Percentiles rank a stretch among this genome's conserved stretches.
Evolutionary conservation across 140 eudicot genomes (phyloP).

Genomic region (Bidens hawaiensis): DNA sequence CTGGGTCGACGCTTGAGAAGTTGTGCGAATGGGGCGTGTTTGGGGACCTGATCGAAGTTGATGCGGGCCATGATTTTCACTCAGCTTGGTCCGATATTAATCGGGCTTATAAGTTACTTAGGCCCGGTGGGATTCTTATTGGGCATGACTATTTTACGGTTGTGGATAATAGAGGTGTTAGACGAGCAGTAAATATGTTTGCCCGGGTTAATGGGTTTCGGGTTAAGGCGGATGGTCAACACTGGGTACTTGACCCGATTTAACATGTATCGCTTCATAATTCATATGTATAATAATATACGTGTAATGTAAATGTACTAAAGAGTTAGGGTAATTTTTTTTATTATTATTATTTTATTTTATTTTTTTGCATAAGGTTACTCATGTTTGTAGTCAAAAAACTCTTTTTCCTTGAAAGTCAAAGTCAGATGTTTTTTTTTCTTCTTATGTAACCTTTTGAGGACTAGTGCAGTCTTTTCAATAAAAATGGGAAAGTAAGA

Average conservation of each 20-base stretch:
- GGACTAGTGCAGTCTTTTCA: too few species aligned
- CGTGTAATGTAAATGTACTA: constrained; percentile 11
- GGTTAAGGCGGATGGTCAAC: constrained; percentile 67
- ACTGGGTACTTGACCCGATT: constrained; percentile 50
- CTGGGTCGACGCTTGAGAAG: constrained; percentile 39
- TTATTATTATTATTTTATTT: too few species aligned
- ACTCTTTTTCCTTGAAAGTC: not conserved
- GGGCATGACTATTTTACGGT: constrained; percentile 64
- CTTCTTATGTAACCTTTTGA: too few species aligned
- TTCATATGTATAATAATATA: not conserved
- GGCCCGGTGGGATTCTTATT: constrained; percentile 66
- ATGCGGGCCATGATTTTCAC: constrained; percentile 87
- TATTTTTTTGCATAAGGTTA: not conserved
- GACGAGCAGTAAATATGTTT: constrained; percentile 71
- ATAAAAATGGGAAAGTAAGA: too few species aligned
- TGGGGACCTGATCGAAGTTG: constrained; percentile 66
- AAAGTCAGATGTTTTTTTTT: too few species aligned
- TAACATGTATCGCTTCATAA: too few species aligned
- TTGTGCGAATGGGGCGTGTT: constrained; percentile 81
- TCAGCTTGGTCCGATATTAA: constrained; percentile 88
- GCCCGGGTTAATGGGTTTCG: constrained; percentile 51
- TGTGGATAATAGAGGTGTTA: constrained; percentile 61
- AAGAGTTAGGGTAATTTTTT: too few species aligned
- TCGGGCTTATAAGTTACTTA: constrained; percentile 51
- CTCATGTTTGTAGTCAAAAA: too few species aligned